A percentile compares a stretch with the other conserved stretches of the same genome.
These are phyloP conservation scores for Diplodia scrobiculata DNA, from an alignment of 2,329 filamentous ascomycete genomes.

Conservation along the genomic window DNA sequence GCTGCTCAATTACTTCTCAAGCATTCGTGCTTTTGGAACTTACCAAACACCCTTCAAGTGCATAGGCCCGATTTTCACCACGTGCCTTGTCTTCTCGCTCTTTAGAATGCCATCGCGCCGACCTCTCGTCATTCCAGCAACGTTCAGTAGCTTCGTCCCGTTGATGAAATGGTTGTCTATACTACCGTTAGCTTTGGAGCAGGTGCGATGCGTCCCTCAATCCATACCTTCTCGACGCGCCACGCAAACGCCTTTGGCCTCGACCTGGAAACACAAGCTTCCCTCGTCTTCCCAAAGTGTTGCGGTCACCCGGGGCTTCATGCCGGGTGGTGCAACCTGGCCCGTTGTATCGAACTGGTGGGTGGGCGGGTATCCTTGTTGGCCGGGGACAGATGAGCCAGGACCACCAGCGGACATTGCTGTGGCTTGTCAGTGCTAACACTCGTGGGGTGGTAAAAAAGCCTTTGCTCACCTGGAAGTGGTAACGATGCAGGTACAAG, in stretches of 20 bases:
- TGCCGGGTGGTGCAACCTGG: conserved; percentile 85
- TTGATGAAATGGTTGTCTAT: conserved; percentile 99
- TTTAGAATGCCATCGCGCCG: conserved; percentile 94
- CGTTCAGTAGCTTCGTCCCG: conserved; percentile 93
- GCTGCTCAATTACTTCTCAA: background rate
- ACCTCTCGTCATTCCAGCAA: conserved; percentile 96
- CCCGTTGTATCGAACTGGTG: conserved; percentile 82
- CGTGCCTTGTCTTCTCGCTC: conserved; percentile 93
- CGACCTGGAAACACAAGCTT: conserved; percentile 95
- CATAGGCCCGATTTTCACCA: conserved; percentile 99
- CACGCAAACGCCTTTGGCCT: conserved; percentile 93
- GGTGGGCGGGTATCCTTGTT: conserved; percentile 50
- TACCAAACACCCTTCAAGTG: conserved; percentile 97
- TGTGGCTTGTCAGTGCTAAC: conserved; percentile 16
- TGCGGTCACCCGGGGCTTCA: conserved; percentile 94
- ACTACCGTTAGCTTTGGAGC: conserved; percentile 26
- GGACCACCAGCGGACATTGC: conserved; percentile 32
- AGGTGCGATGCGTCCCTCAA: background rate
- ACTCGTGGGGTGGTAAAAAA: background rate
- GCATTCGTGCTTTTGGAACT: conserved; percentile 40
- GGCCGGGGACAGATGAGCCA: conserved; percentile 32
- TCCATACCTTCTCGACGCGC: conserved; percentile 82
- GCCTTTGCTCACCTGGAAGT: conserved; percentile 51
- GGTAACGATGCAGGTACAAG: conserved; percentile 72
- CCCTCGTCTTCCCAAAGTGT: conserved; percentile 98